phyloP scores from a whole-genome alignment of 2,329 filamentous ascomycete genomes.

The Truncatella angustata region DNA sequence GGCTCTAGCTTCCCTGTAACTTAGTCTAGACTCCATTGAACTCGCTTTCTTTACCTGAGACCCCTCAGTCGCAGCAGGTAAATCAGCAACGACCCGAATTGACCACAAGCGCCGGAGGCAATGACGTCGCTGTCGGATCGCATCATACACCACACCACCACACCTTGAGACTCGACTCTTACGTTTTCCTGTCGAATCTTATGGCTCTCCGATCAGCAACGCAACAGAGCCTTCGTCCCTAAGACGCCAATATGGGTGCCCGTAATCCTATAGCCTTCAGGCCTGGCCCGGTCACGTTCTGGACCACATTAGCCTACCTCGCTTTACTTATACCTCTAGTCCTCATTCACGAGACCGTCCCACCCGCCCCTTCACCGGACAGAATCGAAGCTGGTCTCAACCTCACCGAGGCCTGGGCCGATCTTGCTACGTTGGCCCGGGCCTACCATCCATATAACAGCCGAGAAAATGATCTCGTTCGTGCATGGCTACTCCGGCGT shows the following conservation, averaged over 20 bases:
- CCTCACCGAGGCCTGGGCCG: constrained; percentile 80
- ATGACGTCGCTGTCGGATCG: too few species aligned
- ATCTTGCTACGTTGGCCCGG: constrained; percentile 72
- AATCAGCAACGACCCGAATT: too few species aligned
- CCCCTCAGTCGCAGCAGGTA: too few species aligned
- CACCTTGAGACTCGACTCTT: too few species aligned
- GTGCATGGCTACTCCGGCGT: constrained; percentile 70
- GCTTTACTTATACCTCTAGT: constrained; percentile 72
- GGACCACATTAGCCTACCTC: constrained; percentile 70
- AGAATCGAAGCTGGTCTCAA: constrained; percentile 66
- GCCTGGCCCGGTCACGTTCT: constrained; percentile 77
- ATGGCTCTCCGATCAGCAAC: too few species aligned
- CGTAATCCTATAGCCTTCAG: constrained; percentile 71
- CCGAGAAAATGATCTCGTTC: constrained; percentile 75
- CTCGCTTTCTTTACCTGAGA: too few species aligned
- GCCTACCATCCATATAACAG: constrained; percentile 89
- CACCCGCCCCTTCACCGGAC: constrained; percentile 50
- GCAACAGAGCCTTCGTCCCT: neutral
- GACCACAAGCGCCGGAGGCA: too few species aligned
- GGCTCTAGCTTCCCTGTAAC: too few species aligned
- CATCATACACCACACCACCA: too few species aligned
- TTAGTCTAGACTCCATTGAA: too few species aligned
- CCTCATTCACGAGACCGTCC: constrained; percentile 73
- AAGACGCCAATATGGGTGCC: neutral
- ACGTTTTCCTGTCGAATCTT: too few species aligned